phyloP scores from a whole-genome alignment of 2,329 filamentous ascomycete species.

The Dendryphion nanum region DNA sequence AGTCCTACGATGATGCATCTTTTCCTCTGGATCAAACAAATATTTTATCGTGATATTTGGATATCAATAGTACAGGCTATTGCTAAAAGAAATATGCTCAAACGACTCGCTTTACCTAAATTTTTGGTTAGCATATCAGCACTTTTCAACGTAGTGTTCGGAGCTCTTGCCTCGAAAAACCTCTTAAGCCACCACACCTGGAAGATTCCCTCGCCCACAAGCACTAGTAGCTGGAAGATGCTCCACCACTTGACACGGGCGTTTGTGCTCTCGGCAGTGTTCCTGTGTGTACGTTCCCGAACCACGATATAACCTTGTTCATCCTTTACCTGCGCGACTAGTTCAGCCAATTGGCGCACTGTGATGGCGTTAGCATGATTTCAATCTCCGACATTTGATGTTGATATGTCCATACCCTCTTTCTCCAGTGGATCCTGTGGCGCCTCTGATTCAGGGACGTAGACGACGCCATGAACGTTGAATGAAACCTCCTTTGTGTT shows the following conservation, averaged over 20 bases:
- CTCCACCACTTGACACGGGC: conserved; percentile 99
- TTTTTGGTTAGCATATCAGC: not conserved
- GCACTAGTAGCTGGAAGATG: conserved; percentile 86
- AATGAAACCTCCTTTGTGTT: conserved; percentile 98
- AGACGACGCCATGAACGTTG: conserved; percentile 98
- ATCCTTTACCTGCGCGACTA: conserved; percentile 90
- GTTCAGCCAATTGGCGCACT: conserved; percentile 82
- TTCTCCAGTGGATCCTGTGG: conserved; percentile 84
- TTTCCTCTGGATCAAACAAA: too few species aligned
- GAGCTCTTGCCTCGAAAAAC: conserved; percentile 78
- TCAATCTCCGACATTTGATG: not conserved
- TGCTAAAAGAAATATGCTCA: not conserved
- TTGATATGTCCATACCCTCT: conserved; percentile 63
- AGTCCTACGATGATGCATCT: too few species aligned
- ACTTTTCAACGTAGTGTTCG: too few species aligned
- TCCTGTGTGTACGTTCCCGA: conserved; percentile 92
- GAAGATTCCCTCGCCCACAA: conserved; percentile 90
- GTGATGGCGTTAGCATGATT: conserved; percentile 14
- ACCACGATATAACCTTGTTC: conserved; percentile 97
- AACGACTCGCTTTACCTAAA: conserved; percentile 17
- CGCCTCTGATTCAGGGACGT: conserved; percentile 84
- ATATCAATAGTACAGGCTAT: too few species aligned
- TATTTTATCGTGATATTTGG: too few species aligned
- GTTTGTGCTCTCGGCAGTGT: conserved; percentile 98
- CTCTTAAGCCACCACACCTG: conserved; percentile 99